Percentiles rank a stretch among this genome's conserved stretches.
phyloP scores from a whole-genome alignment of 352 stramenopile species.

The Phytophthora megakarya region DNA sequence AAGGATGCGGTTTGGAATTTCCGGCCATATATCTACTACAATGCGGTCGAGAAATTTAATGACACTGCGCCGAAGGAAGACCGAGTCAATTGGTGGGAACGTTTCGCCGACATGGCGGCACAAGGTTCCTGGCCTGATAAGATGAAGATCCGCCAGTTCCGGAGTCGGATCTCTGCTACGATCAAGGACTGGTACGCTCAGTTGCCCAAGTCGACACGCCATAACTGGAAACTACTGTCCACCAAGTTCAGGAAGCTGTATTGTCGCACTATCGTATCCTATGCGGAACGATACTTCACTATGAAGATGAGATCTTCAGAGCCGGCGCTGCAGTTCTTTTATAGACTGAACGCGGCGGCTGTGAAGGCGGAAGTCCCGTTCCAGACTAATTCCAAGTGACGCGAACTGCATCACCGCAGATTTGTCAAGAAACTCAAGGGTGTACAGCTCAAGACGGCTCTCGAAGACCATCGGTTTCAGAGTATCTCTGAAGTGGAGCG shows the following conservation, averaged over 20 bases:
- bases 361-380: neutral
- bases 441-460: too few relatives aligned
- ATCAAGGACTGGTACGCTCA: neutral
- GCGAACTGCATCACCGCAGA: neutral
- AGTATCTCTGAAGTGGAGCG: too few relatives aligned
- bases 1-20: neutral
- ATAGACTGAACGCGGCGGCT: neutral
- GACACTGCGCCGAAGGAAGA: neutral
- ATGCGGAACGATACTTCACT: neutral
- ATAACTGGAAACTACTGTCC: too few relatives aligned
- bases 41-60: too few relatives aligned
- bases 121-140: neutral
- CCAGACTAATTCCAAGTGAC: neutral
- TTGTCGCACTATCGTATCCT: neutral
- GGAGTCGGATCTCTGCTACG: neutral
- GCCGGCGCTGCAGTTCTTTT: neutral
- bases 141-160: neutral
- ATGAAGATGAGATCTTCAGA: neutral
- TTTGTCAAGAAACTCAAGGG: too few relatives aligned
- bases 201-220: too few relatives aligned
- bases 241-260: neutral
- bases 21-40: too few relatives aligned
- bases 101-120: too few relatives aligned
- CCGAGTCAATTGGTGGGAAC: neutral
- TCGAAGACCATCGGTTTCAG: too few relatives aligned